Conservation (phyloP, 495 filamentous ascomycete genomes). For the Tuber borchii region DNA sequence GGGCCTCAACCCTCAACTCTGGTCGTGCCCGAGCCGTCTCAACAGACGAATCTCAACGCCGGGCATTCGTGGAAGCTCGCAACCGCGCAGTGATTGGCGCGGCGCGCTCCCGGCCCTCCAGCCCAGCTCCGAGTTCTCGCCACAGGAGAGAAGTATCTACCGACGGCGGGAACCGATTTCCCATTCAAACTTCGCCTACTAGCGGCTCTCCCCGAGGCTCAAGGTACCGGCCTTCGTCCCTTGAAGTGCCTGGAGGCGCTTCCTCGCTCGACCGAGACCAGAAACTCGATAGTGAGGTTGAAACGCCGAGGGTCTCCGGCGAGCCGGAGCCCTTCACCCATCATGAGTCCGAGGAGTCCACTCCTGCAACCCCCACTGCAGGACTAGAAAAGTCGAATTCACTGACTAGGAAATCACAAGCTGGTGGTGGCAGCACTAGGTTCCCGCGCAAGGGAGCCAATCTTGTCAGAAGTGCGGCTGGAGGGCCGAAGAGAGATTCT, state of each 20-base stretch:
- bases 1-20: constrained; percentile 64
- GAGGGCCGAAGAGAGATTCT: constrained; percentile 43
- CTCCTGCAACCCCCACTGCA: constrained; percentile 12
- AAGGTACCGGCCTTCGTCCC: constrained; percentile 36
- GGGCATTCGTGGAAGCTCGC: constrained; percentile 86
- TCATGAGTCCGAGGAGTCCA: constrained; percentile 24
- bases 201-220: constrained; percentile 47
- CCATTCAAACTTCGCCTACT: constrained; percentile 65
- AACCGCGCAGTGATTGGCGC: constrained; percentile 71
- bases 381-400: constrained; percentile 44
- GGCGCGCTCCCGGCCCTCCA: constrained; percentile 62
- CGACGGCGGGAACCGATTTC: constrained; percentile 76
- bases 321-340: constrained; percentile 38
- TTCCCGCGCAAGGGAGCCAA: constrained; percentile 32
- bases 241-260: constrained; percentile 57
- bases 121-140: constrained; percentile 60
- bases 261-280: constrained; percentile 45
- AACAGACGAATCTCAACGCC: constrained; percentile 92
- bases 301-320: constrained; percentile 32
- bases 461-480: constrained; percentile 41
- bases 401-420: constrained; percentile 42
- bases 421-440: constrained; percentile 42
- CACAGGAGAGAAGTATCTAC: constrained; percentile 73
- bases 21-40: constrained; percentile 79
- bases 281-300: constrained; percentile 29